phyloP scores from a whole-genome alignment of 2,329 filamentous ascomycete species.

The Fusarium nurragi region DNA sequence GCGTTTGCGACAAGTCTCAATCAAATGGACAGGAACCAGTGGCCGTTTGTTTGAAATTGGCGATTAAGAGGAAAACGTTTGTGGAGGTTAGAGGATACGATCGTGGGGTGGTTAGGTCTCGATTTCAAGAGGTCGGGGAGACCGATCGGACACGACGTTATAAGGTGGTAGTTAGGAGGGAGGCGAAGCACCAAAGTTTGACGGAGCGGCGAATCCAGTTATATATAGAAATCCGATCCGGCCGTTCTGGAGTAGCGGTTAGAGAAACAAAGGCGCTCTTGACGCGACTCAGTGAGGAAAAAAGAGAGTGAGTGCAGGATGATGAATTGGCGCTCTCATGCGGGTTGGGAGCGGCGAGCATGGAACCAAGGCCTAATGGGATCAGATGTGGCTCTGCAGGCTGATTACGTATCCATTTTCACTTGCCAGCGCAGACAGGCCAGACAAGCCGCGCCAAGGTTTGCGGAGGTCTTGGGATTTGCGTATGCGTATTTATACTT shows the following conservation, averaged over 20 bases:
- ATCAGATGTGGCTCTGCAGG: slow-evolving; percentile 32
- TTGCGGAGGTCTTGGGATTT: slow-evolving; percentile 27
- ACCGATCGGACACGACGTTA: slow-evolving; percentile 31
- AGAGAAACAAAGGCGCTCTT: slow-evolving; percentile 19
- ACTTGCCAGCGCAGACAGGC: slow-evolving; percentile 26
- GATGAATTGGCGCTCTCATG: slow-evolving; percentile 37
- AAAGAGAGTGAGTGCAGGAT: slow-evolving; percentile 27
- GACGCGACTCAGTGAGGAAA: slow-evolving; percentile 25
- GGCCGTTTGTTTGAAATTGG: slow-evolving; percentile 19
- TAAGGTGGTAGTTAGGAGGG: slow-evolving; percentile 16
- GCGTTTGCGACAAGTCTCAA: slow-evolving; percentile 23
- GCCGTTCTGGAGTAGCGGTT: slow-evolving; percentile 6
- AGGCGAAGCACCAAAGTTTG: slow-evolving; percentile 12
- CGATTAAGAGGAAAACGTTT: slow-evolving; percentile 23
- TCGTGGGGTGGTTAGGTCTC: slow-evolving; percentile 38
- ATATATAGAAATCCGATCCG: background rate
- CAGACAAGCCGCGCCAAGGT: slow-evolving; percentile 27
- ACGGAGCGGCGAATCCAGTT: slow-evolving; percentile 7
- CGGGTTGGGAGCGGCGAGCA: slow-evolving; percentile 30
- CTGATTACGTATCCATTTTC: slow-evolving; percentile 40
- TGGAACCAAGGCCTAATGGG: slow-evolving; percentile 26
- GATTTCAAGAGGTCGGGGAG: slow-evolving; percentile 38
- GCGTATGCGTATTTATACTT: background rate
- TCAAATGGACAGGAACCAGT: slow-evolving; percentile 5
- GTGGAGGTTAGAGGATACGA: slow-evolving; percentile 33